Evolutionary conservation across 805 yeast genomes (phyloP).

Genomic region (Pichia cephalocereana): DNA sequence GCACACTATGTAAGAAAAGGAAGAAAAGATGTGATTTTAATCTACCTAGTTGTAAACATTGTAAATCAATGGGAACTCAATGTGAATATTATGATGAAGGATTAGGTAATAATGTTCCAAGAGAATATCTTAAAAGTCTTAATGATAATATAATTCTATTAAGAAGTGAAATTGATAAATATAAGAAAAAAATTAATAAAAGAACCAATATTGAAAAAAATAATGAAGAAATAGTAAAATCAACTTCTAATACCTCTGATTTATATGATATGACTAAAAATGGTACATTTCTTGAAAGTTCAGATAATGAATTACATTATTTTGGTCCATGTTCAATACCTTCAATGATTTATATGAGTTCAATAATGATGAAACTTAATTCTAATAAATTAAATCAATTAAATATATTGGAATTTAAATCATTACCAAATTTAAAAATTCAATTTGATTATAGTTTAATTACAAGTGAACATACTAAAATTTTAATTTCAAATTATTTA

Average conservation of each 20-base stretch:
- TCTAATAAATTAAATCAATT: background rate
- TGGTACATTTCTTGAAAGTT: slow-evolving; percentile 14
- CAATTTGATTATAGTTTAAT: slow-evolving; percentile 10
- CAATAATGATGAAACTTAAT: slow-evolving; percentile 6
- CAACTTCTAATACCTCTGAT: background rate
- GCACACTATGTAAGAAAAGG: slow-evolving; percentile 12
- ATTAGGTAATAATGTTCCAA: slow-evolving; percentile 9
- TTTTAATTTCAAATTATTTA: slow-evolving; percentile 14
- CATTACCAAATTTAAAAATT: slow-evolving; percentile 8
- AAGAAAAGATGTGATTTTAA: slow-evolving; percentile 16
- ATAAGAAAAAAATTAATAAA: slow-evolving; percentile 9
- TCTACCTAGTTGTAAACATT: slow-evolving; percentile 14
- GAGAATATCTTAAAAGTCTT: slow-evolving; percentile 12
- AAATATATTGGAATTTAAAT: background rate
- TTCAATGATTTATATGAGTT: slow-evolving; percentile 9
- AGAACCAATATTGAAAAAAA: background rate
- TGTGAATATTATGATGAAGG: slow-evolving; percentile 18
- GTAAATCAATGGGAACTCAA: slow-evolving; percentile 13
- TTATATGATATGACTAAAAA: slow-evolving; percentile 5
- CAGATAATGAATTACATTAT: slow-evolving; percentile 5
- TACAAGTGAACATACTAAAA: slow-evolving; percentile 10
- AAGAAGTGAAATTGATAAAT: slow-evolving; percentile 11
- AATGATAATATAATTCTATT: slow-evolving; percentile 11
- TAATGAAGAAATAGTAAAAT: background rate
- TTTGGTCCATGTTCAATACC: slow-evolving; percentile 15